A percentile compares a stretch with the other conserved stretches of the same genome.
Conservation (phyloP, 208 protist species). For the Crithidia fasciculata region DNA sequence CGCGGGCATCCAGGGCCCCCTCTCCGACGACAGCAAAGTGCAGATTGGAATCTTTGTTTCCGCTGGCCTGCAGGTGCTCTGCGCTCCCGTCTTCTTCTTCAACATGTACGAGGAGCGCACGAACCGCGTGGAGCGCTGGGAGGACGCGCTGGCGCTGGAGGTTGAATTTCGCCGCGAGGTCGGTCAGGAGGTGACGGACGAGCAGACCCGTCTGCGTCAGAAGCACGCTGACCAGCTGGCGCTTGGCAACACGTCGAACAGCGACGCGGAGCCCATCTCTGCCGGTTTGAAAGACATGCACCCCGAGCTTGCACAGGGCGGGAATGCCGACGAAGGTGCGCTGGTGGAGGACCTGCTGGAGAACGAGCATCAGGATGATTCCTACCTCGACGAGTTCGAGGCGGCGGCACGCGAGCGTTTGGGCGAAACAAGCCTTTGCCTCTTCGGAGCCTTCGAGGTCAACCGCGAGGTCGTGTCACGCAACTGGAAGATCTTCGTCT, state of each 20-base stretch:
- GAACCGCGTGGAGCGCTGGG: conserved; percentile 55
- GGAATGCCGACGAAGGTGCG: background rate
- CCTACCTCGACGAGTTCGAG: background rate
- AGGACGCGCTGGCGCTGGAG: conserved; percentile 38
- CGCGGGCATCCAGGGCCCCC: conserved; percentile 49
- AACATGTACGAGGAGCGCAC: conserved; percentile 70
- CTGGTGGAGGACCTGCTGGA: conserved; percentile 9
- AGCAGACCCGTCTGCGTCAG: conserved; percentile 1
- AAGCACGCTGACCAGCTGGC: background rate
- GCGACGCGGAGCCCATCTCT: background rate
- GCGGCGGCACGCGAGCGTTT: conserved; percentile 6
- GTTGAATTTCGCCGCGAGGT: conserved; percentile 28
- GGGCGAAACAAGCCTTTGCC: conserved; percentile 22
- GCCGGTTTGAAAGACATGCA: background rate
- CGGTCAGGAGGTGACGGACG: conserved; percentile 15
- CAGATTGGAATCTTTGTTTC: conserved; percentile 54
- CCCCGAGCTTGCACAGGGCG: background rate
- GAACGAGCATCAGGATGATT: background rate
- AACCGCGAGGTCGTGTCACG: conserved; percentile 51
- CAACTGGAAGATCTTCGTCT: conserved; percentile 45
- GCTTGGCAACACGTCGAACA: background rate
- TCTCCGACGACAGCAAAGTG: conserved; percentile 47
- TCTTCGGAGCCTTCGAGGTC: conserved; percentile 53
- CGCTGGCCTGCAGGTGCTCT: conserved; percentile 56
- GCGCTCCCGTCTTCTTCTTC: conserved; percentile 50